These are phyloP conservation scores for Solanum phureja DNA, from an alignment of 257 asterid genomes.

Conservation along the genomic window DNA sequence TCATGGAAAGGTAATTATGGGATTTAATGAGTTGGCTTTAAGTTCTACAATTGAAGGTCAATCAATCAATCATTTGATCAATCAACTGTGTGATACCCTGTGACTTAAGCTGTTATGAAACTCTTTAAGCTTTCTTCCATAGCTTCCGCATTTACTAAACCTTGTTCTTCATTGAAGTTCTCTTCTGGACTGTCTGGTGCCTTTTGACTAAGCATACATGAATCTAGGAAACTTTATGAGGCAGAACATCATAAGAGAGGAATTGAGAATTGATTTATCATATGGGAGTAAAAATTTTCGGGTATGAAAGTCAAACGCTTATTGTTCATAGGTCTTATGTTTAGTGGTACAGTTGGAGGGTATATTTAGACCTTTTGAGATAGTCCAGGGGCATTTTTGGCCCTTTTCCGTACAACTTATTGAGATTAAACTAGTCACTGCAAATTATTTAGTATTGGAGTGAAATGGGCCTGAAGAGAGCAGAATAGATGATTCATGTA, in stretches of 20 bases:
- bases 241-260: background rate
- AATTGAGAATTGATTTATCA: background rate
- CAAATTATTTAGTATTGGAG: background rate
- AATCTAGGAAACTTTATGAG: background rate
- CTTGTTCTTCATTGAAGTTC: background rate
- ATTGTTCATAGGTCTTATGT: background rate
- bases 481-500: background rate
- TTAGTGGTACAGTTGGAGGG: background rate
- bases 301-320: background rate
- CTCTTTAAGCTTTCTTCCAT: background rate
- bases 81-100: background rate
- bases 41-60: conserved; percentile 1
- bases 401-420: background rate
- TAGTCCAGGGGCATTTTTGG: background rate
- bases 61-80: background rate
- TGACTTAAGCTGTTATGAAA: background rate
- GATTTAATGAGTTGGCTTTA: background rate
- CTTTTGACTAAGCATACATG: background rate
- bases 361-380: background rate
- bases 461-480: background rate
- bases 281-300: background rate
- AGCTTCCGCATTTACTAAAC: background rate
- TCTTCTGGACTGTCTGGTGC: background rate
- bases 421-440: background rate
- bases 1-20: conserved; percentile 79